Conservation (phyloP, 1,284 basidiomycete species). For the Cystobasidiaceae sp. region DNA sequence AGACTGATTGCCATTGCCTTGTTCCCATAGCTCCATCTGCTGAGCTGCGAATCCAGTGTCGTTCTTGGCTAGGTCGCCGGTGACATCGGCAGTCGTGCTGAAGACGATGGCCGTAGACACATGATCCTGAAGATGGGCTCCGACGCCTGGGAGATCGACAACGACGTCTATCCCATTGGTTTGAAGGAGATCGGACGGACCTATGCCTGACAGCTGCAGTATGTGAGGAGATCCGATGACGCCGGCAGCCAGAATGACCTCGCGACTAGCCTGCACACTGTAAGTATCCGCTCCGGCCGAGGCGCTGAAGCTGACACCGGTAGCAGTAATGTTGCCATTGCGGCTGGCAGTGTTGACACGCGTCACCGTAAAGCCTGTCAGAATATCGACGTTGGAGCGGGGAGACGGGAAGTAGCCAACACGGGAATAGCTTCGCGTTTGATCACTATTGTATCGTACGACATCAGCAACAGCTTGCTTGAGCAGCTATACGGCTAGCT, state of each 20-base stretch:
- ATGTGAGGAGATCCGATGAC: slow-evolving; percentile 47
- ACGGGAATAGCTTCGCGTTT: slow-evolving; percentile 61
- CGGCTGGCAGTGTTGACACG: slow-evolving; percentile 55
- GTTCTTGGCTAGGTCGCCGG: slow-evolving; percentile 37
- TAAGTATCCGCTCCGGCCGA: slow-evolving; percentile 45
- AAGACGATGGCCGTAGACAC: slow-evolving; percentile 40
- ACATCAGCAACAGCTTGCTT: too few species aligned
- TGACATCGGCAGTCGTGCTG: slow-evolving; percentile 36
- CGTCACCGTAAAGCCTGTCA: slow-evolving; percentile 59
- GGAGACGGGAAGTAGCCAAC: slow-evolving; percentile 62
- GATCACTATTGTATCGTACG: too few species aligned
- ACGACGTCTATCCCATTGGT: slow-evolving; percentile 53
- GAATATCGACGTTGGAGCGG: slow-evolving; percentile 60
- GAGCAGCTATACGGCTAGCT: too few species aligned
- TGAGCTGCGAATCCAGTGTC: slow-evolving; percentile 38
- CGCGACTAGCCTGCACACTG: slow-evolving; percentile 54
- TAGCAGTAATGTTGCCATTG: slow-evolving; percentile 47
- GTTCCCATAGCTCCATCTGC: slow-evolving; percentile 38
- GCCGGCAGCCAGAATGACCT: slow-evolving; percentile 61
- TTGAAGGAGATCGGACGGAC: slow-evolving; percentile 57
- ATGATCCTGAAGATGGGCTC: slow-evolving; percentile 70
- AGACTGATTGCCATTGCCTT: slow-evolving; percentile 42
- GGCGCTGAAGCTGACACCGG: slow-evolving; percentile 55
- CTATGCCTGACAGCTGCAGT: slow-evolving; percentile 66
- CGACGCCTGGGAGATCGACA: slow-evolving; percentile 57